Conservation (phyloP, 1,284 basidiomycete genomes). For the Malassezia arunalokei region DNA sequence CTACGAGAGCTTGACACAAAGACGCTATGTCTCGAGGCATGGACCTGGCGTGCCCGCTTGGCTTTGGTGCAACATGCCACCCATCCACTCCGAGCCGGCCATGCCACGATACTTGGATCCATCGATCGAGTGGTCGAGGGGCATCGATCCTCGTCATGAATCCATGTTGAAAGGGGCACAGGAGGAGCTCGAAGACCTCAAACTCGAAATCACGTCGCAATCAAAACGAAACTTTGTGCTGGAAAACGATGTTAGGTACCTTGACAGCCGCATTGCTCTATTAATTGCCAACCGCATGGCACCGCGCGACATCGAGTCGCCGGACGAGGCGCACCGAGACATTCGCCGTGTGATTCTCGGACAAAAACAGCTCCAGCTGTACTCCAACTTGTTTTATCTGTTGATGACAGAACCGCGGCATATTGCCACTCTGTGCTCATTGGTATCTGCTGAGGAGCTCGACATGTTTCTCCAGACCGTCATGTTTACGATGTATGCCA, state of each 20-base stretch:
- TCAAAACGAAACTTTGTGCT: constrained; percentile 99
- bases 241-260: constrained; percentile 92
- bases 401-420: constrained; percentile 94
- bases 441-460: constrained; percentile 89
- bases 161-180: constrained; percentile 56
- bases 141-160: neutral
- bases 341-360: constrained; percentile 48
- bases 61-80: too few species aligned
- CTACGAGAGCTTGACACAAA: too few species aligned
- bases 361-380: constrained; percentile 82
- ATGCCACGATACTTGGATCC: too few species aligned
- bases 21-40: too few species aligned
- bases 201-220: constrained; percentile 92
- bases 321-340: neutral
- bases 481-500: constrained; percentile 99
- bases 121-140: too few species aligned
- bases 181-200: constrained; percentile 85
- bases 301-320: constrained; percentile 58
- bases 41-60: too few species aligned
- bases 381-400: constrained; percentile 96
- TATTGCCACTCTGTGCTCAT: constrained; percentile 87
- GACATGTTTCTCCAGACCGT: constrained; percentile 97
- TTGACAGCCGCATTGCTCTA: constrained; percentile 91
- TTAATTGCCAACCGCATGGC: constrained; percentile 98
- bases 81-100: too few species aligned